These are phyloP conservation scores for Thielaviopsis musarum DNA, from an alignment of 2,329 filamentous ascomycete species.

Conservation along the genomic window DNA sequence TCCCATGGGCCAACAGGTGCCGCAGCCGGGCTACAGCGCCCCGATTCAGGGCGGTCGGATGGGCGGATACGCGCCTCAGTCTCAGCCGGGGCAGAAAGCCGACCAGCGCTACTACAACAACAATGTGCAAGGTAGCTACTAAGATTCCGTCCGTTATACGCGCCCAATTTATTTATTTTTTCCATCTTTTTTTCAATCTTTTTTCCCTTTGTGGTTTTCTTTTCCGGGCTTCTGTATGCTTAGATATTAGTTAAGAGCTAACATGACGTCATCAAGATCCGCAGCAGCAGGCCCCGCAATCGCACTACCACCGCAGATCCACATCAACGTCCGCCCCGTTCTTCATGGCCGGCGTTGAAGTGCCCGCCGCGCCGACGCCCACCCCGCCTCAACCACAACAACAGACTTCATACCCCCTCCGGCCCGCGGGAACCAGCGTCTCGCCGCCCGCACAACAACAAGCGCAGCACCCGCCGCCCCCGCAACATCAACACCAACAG, in stretches of 20 bases:
- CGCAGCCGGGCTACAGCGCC: conserved; percentile 28
- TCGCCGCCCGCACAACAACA: neutral
- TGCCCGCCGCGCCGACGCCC: conserved; percentile 23
- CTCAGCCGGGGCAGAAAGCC: conserved; percentile 5
- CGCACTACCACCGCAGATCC: conserved; percentile 36
- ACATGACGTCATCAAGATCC: neutral
- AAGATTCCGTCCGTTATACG: neutral
- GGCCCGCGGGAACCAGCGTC: conserved; percentile 12
- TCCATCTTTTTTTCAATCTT: too few species aligned
- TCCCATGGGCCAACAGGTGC: conserved; percentile 33
- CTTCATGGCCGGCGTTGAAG: conserved; percentile 44
- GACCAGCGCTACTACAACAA: conserved; percentile 13
- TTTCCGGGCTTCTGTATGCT: neutral
- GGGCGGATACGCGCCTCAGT: neutral
- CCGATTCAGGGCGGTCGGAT: conserved; percentile 7
- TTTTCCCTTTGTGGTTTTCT: conserved; percentile 11
- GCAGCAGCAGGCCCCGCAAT: conserved; percentile 26
- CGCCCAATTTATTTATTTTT: neutral
- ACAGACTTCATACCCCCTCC: conserved; percentile 26
- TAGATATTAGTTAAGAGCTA: neutral
- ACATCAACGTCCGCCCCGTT: conserved; percentile 40
- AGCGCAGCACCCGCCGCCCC: conserved; percentile 24
- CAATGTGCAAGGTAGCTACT: conserved; percentile 6
- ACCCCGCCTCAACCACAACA: conserved; percentile 21
- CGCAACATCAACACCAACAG: conserved; percentile 20